Base-by-base conservation (phyloP, 2,329 filamentous ascomycete genomes). In the Penicillium sp. region DNA sequence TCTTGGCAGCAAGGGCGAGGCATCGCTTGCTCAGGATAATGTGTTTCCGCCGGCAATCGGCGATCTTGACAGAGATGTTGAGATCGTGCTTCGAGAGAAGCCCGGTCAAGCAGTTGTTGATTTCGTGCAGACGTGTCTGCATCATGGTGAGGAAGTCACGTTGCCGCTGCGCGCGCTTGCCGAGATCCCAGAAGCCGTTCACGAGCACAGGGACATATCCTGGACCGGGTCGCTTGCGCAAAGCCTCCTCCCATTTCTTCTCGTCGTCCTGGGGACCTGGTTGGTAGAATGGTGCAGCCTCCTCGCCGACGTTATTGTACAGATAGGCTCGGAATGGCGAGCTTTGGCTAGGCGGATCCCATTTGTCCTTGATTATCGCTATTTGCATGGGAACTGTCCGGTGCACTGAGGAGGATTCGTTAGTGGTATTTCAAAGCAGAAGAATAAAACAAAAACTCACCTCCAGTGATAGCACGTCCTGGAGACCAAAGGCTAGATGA, bases 231-330 rank as follows among this genome's bases (percentile, higher is more conserved):
- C 82, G 78, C 58, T 81, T 77, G 29, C 77, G 74, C 38, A 86
- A 66, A 13, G 82, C 82, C 55, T 83, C 80, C 61, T 86, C 82
- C 82, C 82, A 86, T 62, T 81, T 81, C 41, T 73, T 71, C 55
- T 80, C 78, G 53, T 84, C 79, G 53, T 85, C 82, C 45, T 77
- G 74, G 2, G 75, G 66, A 8, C 75, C 71, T 2, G 81, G 81
- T 52, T 80, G 77, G 65, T 80, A 85, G 70, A 82, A 84, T 7
- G 82, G 80, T 1, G 79, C 81, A 50, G 76, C 70, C 14, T 81
- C 79, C 38, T 82, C 76, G 39, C 77, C 75, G 42, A 83, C 81
- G 14, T 78, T 71, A 63, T 84, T 84, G 67, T 86, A 86, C 56
- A 85, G 76, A 64, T 85, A 85, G 37, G 78, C 70, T 53, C 82